A percentile compares a stretch with the other conserved stretches of the same genome.
Evolutionary conservation across 1,139 yeast genomes (phyloP).

Genomic region (Scheffersomyces quercinus): DNA sequence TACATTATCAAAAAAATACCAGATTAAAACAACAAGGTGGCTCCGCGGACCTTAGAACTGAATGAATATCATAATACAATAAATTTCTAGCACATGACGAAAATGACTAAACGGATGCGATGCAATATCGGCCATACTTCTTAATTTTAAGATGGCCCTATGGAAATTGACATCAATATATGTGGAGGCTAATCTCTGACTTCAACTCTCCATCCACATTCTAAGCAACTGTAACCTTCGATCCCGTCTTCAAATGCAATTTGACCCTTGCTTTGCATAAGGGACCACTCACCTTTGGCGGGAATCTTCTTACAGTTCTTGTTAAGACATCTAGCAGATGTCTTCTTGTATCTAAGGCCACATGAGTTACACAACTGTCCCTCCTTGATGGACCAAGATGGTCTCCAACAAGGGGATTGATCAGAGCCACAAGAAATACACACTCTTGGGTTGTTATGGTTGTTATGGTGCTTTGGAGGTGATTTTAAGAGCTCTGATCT

Average conservation of each 20-base stretch:
- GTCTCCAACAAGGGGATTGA: constrained; percentile 98
- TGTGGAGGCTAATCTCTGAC: constrained; percentile 21
- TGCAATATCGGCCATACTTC: constrained; percentile 4
- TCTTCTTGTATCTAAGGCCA: constrained; percentile 91
- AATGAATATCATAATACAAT: too few relatives aligned
- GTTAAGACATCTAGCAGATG: constrained; percentile 86
- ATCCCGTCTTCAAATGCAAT: constrained; percentile 41
- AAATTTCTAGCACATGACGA: too few relatives aligned
- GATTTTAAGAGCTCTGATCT: constrained; percentile 34
- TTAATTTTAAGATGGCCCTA: constrained; percentile 4
- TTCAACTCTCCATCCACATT: constrained; percentile 59
- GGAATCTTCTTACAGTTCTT: constrained; percentile 81
- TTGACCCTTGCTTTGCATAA: constrained; percentile 75
- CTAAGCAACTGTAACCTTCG: constrained; percentile 61
- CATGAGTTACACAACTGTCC: constrained; percentile 97
- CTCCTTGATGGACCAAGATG: constrained; percentile 85
- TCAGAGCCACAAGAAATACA: constrained; percentile 92
- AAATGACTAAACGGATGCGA: too few relatives aligned
- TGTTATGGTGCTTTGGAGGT: constrained; percentile 37
- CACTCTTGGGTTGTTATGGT: constrained; percentile 43
- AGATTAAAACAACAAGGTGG: too few relatives aligned
- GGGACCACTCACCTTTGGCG: constrained; percentile 92
- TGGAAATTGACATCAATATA: neutral
- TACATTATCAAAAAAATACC: too few relatives aligned
- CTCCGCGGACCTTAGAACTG: too few relatives aligned